A percentile compares a stretch with the other conserved stretches of the same genome.
phyloP scores from a whole-genome alignment of 306 rosid genomes.

The Malus sylvestris region DNA sequence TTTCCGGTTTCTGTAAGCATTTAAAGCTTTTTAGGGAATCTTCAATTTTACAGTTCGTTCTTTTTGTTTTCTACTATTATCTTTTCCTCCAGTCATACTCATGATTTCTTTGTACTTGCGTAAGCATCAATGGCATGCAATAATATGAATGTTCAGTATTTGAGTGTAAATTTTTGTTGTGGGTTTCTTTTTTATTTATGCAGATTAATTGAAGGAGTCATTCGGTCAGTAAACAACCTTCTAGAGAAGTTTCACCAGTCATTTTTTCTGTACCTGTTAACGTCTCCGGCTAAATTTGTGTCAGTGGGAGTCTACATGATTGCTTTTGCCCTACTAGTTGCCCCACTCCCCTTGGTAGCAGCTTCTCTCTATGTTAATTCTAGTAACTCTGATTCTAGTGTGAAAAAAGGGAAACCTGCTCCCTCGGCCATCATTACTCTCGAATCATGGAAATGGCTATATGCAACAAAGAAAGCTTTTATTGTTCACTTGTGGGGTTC shows the following conservation, averaged over 20 bases:
- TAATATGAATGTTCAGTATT: background rate
- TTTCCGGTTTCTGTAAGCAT: background rate
- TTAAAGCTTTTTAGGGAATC: background rate
- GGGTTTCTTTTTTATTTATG: conserved; percentile 17
- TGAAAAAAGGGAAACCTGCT: conserved; percentile 25
- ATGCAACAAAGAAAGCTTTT: conserved; percentile 65
- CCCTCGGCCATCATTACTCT: conserved; percentile 22
- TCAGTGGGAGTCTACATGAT: conserved; percentile 96
- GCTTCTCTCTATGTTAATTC: conserved; percentile 65
- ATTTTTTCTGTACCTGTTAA: conserved; percentile 74
- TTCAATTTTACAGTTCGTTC: background rate
- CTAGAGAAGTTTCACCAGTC: conserved; percentile 97
- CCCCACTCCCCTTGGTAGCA: conserved; percentile 82
- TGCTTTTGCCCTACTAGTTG: conserved; percentile 77
- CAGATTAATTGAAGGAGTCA: conserved; percentile 93
- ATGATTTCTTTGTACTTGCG: background rate
- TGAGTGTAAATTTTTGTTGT: conserved; percentile 13
- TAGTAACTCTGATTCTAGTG: conserved; percentile 18
- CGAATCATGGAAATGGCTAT: conserved; percentile 80
- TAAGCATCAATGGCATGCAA: background rate
- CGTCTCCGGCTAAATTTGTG: conserved; percentile 82
- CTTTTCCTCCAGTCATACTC: background rate
- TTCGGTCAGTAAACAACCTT: conserved; percentile 88
- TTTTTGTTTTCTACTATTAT: background rate
- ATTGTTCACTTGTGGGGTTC: conserved; percentile 76